Evolutionary conservation across 2,329 filamentous ascomycete genomes (phyloP).

Genomic region (Claviceps lovelessii): DNA sequence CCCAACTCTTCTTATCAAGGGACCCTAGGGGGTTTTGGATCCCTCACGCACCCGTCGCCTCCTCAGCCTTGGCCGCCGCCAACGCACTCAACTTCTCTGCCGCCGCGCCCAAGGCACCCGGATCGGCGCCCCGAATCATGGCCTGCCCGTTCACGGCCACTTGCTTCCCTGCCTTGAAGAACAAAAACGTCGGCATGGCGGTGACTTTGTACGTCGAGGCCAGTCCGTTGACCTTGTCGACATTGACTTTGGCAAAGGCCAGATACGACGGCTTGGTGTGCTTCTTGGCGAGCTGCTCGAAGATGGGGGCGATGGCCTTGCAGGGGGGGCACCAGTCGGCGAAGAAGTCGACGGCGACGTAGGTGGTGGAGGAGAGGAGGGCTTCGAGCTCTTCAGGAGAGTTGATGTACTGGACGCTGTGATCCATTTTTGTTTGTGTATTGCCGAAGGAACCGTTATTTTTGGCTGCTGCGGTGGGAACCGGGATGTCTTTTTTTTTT

Average conservation of each 20-base stretch:
- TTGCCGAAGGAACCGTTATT: neutral
- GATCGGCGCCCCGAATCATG: conserved; percentile 22
- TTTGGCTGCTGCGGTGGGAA: too few species aligned
- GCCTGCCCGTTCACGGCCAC: conserved; percentile 18
- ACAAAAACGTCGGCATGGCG: conserved; percentile 85
- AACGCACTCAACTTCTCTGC: conserved; percentile 24
- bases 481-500: too few species aligned
- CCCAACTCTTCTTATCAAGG: too few species aligned
- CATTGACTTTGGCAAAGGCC: conserved; percentile 10
- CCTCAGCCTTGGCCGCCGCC: conserved; percentile 18
- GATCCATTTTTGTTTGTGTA: neutral
- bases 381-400: conserved; percentile 20
- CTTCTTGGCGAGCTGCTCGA: conserved; percentile 31
- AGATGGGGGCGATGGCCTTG: conserved; percentile 32
- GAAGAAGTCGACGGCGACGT: conserved; percentile 34
- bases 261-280: conserved; percentile 12
- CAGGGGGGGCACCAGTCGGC: conserved; percentile 38
- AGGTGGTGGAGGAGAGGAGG: conserved; percentile 24
- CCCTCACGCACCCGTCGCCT: conserved; percentile 6
- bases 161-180: conserved; percentile 61
- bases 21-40: too few species aligned
- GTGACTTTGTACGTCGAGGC: conserved; percentile 61
- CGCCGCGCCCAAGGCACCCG: conserved; percentile 16
- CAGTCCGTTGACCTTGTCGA: conserved; percentile 12
- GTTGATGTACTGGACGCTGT: conserved; percentile 16